Percentiles rank a stretch among this genome's conserved stretches.
Conservation (phyloP, 1,139 yeast genomes). For the Nakaseomyces nivariensis region DNA sequence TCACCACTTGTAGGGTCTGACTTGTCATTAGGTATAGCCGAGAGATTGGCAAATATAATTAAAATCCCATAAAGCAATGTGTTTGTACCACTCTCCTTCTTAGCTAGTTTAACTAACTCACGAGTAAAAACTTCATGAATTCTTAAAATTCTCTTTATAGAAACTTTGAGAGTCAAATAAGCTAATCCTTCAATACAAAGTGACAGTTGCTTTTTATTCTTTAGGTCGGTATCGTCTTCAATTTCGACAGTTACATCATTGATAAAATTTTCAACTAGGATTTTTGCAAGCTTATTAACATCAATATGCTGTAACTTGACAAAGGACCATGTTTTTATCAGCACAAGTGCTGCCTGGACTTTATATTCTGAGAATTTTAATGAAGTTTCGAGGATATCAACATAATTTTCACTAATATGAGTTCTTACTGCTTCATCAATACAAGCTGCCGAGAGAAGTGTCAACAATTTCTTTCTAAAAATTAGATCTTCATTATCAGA, state of each 20-base stretch:
- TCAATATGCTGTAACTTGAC: slow-evolving; percentile 19
- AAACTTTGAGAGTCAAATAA: slow-evolving; percentile 22
- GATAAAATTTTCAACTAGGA: slow-evolving; percentile 10
- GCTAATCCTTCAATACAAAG: slow-evolving; percentile 27
- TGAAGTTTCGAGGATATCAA: slow-evolving; percentile 16
- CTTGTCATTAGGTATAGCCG: slow-evolving; percentile 14
- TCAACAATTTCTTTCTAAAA: slow-evolving; percentile 14
- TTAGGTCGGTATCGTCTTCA: slow-evolving; percentile 8
- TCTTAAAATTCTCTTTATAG: slow-evolving; percentile 19
- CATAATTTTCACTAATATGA: slow-evolving; percentile 23
- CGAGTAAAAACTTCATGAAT: slow-evolving; percentile 13
- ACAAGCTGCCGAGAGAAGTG: slow-evolving; percentile 23
- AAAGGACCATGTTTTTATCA: slow-evolving; percentile 29
- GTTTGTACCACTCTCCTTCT: slow-evolving; percentile 2
- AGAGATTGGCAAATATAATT: slow-evolving; percentile 22
- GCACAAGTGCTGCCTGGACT: slow-evolving; percentile 20
- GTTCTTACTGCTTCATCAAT: slow-evolving; percentile 26
- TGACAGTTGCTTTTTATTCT: slow-evolving; percentile 4
- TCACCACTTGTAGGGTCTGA: slow-evolving; percentile 3
- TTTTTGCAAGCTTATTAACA: slow-evolving; percentile 15
- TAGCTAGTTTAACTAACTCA: slow-evolving; percentile 7
- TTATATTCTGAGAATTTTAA: slow-evolving; percentile 13
- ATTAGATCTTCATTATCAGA: slow-evolving; percentile 10
- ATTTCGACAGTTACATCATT: background rate
- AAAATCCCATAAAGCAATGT: slow-evolving; percentile 21